Conservation (phyloP, 345 rosid genomes). For the Pistacia atlantica region DNA sequence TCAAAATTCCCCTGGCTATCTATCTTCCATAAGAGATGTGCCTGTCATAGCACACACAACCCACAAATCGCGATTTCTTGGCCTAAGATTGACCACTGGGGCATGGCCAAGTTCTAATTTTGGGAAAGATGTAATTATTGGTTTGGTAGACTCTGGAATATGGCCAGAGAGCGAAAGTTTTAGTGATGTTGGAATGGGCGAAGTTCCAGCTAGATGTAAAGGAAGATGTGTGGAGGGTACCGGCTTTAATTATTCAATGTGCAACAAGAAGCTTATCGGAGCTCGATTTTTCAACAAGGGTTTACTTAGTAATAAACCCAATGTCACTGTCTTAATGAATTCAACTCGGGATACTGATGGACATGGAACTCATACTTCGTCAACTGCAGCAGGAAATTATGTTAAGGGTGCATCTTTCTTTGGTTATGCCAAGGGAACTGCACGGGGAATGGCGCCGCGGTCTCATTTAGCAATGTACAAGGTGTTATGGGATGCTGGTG, state of each 20-base stretch:
- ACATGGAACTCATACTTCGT: constrained; percentile 40
- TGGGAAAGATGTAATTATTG: constrained; percentile 27
- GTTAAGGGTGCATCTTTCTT: constrained; percentile 33
- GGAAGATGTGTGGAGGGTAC: constrained; percentile 32
- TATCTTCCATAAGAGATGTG: neutral
- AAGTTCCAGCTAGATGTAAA: constrained; percentile 37
- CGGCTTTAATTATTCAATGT: constrained; percentile 28
- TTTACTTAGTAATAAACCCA: constrained; percentile 10
- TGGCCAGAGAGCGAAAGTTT: constrained; percentile 45
- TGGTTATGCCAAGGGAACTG: constrained; percentile 32
- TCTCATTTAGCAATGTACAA: constrained; percentile 36
- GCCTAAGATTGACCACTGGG: neutral
- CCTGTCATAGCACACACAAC: neutral
- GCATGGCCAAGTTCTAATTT: constrained; percentile 19
- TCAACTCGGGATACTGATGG: constrained; percentile 30
- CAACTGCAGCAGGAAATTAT: constrained; percentile 36
- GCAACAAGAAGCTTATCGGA: constrained; percentile 43
- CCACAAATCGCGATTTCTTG: neutral
- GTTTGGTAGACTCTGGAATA: constrained; percentile 35
- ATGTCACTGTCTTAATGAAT: constrained; percentile 26
- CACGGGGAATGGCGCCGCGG: constrained; percentile 27
- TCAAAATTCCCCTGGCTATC: neutral
- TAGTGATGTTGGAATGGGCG: constrained; percentile 32
- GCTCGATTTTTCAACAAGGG: constrained; percentile 36
- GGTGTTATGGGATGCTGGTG: constrained; percentile 29